phyloP scores from a whole-genome alignment of 2,329 filamentous ascomycete species.

The Teratosphaeria epicoccoides region DNA sequence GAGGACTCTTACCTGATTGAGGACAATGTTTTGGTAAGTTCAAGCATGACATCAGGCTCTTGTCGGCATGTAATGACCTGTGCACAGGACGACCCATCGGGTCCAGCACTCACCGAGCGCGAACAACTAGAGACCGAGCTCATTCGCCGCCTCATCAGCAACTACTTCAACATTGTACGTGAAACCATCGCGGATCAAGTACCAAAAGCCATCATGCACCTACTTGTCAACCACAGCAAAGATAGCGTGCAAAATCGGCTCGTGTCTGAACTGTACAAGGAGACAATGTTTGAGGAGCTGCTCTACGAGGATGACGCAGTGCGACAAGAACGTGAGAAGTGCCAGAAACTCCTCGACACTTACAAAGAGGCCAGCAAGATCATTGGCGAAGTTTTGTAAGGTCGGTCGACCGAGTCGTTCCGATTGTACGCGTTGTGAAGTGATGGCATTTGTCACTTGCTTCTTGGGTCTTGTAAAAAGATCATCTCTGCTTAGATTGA shows the following conservation, averaged over 20 bases:
- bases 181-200: conserved; percentile 98
- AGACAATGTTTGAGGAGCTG: conserved; percentile 79
- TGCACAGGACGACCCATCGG: conserved; percentile 21
- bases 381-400: conserved; percentile 61
- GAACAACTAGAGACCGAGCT: conserved; percentile 97
- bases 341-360: conserved; percentile 86
- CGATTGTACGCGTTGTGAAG: no score
- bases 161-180: conserved; percentile 97
- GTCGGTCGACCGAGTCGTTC: no score
- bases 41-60: not conserved
- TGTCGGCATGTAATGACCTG: not conserved
- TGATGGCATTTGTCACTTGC: not conserved
- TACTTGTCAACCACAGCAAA: conserved; percentile 96
- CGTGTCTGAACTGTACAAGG: conserved; percentile 91
- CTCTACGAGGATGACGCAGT: conserved; percentile 96
- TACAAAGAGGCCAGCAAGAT: conserved; percentile 98
- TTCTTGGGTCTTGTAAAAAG: not conserved
- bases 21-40: conserved; percentile 1
- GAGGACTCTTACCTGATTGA: not conserved
- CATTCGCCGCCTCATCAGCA: conserved; percentile 90
- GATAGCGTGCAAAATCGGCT: conserved; percentile 95
- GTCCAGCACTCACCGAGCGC: conserved; percentile 78
- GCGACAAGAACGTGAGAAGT: conserved; percentile 97
- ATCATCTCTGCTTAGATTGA: not conserved
- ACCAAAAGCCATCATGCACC: conserved; percentile 96